Conservation (phyloP, 179 eudicot species). For the Pouteria campechiana region DNA sequence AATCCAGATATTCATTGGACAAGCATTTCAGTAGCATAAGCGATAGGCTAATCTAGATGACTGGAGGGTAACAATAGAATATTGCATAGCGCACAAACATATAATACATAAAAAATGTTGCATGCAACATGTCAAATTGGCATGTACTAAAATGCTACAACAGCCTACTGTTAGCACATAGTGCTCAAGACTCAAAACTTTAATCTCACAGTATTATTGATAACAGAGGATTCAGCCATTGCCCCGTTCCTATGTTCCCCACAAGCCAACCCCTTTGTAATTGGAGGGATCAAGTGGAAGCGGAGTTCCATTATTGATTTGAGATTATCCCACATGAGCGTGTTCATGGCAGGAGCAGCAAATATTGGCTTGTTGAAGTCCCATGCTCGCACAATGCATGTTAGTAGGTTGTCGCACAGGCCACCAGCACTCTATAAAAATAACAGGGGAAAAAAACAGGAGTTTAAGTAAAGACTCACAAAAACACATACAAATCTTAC, state of each 20-base stretch:
- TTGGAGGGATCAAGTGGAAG: conserved; percentile 71
- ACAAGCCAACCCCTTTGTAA: conserved; percentile 77
- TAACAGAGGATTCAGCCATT: conserved; percentile 93
- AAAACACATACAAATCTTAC: no score
- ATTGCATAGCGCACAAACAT: no score
- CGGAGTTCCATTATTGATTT: conserved; percentile 72
- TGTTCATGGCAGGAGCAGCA: conserved; percentile 96
- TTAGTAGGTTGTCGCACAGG: conserved; percentile 82
- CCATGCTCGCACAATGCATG: conserved; percentile 92
- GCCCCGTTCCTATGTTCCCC: conserved; percentile 95
- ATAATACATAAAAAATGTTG: no score
- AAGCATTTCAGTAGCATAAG: no score
- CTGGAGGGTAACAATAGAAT: no score
- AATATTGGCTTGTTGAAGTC: conserved; percentile 83
- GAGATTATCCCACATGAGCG: conserved; percentile 93
- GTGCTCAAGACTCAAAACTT: conserved; percentile 41
- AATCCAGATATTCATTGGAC: no score
- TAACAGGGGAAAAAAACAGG: not conserved
- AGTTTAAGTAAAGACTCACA: not conserved
- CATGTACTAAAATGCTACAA: no score
- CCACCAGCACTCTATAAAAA: conserved; percentile 70
- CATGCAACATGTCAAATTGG: no score
- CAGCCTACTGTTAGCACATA: no score
- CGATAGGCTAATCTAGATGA: no score
- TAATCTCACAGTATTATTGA: conserved; percentile 67